Conservation (phyloP, 805 yeast genomes). For the Ogataea nonfermentans region DNA sequence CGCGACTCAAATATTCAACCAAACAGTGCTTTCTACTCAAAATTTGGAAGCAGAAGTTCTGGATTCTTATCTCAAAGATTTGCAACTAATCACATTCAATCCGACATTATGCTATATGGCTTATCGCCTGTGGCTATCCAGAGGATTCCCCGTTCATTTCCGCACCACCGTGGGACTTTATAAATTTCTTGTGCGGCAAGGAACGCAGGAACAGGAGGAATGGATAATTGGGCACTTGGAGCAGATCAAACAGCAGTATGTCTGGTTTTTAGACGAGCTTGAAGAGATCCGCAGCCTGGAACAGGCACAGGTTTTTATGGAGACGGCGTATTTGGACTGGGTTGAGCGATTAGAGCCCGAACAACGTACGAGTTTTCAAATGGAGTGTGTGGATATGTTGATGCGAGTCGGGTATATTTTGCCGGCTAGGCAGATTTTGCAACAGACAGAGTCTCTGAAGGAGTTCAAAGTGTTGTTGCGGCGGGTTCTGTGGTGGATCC, state of each 20-base stretch:
- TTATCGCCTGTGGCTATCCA: conserved; percentile 29
- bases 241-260: conserved; percentile 15
- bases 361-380: conserved; percentile 5
- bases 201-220: conserved; percentile 21
- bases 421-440: conserved; percentile 11
- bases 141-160: conserved; percentile 14
- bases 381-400: conserved; percentile 17
- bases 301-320: conserved; percentile 5
- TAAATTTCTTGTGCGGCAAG: conserved; percentile 19
- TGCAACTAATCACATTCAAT: conserved; percentile 23
- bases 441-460: conserved; percentile 5
- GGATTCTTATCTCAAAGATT: conserved; percentile 22
- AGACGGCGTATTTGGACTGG: conserved; percentile 3
- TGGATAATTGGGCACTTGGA: conserved; percentile 24
- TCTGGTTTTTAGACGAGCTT: conserved; percentile 17
- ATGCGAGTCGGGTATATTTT: conserved; percentile 20
- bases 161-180: conserved; percentile 26
- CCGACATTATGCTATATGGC: conserved; percentile 23
- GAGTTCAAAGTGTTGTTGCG: conserved; percentile 13
- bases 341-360: conserved; percentile 10
- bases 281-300: conserved; percentile 9
- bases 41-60: conserved; percentile 18
- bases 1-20: conserved; percentile 31
- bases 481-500: conserved; percentile 19
- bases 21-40: conserved; percentile 25